phyloP scores from a whole-genome alignment of 2,329 filamentous ascomycete species.

The Ceratocystis albifundus region DNA sequence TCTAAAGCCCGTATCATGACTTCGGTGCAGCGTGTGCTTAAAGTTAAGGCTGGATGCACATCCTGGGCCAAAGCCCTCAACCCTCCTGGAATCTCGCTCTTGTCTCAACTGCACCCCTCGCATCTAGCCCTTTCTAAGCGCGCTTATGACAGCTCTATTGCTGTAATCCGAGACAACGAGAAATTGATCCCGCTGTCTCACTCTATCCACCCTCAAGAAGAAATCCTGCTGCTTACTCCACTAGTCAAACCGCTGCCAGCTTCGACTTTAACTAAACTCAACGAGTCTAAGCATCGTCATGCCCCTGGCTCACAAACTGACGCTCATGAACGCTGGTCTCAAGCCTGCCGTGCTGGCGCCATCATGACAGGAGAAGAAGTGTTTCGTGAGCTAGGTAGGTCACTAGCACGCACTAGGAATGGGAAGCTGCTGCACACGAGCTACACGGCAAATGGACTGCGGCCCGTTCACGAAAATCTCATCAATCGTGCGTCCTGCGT shows the following conservation, averaged over 20 bases:
- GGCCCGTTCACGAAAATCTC: slow-evolving; percentile 84
- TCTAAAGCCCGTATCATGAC: slow-evolving; percentile 66
- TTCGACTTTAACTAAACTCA: slow-evolving; percentile 55
- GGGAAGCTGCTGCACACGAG: slow-evolving; percentile 86
- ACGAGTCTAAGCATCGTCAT: slow-evolving; percentile 29
- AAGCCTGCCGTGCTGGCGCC: slow-evolving; percentile 34
- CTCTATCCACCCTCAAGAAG: slow-evolving; percentile 71
- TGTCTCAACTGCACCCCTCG: slow-evolving; percentile 69
- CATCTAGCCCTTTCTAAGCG: slow-evolving; percentile 71
- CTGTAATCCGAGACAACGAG: slow-evolving; percentile 81
- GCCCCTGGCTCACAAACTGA: not conserved
- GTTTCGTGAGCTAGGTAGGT: slow-evolving; percentile 78
- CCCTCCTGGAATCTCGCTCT: slow-evolving; percentile 62
- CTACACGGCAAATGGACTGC: slow-evolving; percentile 84
- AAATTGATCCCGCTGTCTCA: slow-evolving; percentile 71
- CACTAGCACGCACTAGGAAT: slow-evolving; percentile 72
- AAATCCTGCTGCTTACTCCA: slow-evolving; percentile 78
- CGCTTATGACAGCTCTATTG: slow-evolving; percentile 87
- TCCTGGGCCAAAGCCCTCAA: slow-evolving; percentile 88
- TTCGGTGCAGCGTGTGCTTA: slow-evolving; percentile 66
- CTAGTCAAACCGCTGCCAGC: slow-evolving; percentile 86
- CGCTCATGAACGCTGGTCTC: slow-evolving; percentile 19
- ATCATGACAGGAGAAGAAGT: slow-evolving; percentile 89
- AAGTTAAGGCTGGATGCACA: slow-evolving; percentile 73
- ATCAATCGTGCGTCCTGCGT: slow-evolving; percentile 81